Evolutionary conservation across 1,284 basidiomycete genomes (phyloP), one percentile per base, ranked within the genome.

Genomic region (Ustilago crameri): DNA sequence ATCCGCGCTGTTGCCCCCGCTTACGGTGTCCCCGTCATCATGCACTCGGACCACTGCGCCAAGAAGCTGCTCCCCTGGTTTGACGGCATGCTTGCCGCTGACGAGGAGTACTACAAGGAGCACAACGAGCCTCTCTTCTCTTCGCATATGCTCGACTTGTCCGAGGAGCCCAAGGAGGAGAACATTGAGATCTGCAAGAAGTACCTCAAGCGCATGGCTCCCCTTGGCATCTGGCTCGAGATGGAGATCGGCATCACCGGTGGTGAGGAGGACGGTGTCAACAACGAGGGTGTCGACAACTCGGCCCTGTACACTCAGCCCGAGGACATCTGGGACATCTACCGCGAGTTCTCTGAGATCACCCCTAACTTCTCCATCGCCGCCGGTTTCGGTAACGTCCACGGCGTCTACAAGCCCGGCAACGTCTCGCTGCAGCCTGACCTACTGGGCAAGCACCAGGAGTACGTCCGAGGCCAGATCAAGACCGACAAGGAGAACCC

Each of bases 191-290:
- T 87, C 52, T 98, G 96, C 85, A 91, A 88, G 68, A 89, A 94
- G 85, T 99, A 99, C 89, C 95, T 98, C 85, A 88, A 90, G 85
- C 92, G 93, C 84, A 93, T 98, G 93, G 92, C 93, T 26, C 74
- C 74, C 26, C 86, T 98, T 83, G 91, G 91, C 71, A 87, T 85
- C 38, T 99, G 94, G 94, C 93, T 99, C 85, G 96, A 99, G 89
- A 99, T 99, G 96, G 96, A 99, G 87, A 98, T 99, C 84, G 96
- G 96, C 84, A 98, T 99, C 86, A 99, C 96, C 63, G 96, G 95
- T 85, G 95, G 95, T 84, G 95, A 98, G 86, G 95, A 98, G 86
- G 95, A 98, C 83, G 95, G 95, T 84, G 95, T 98, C 54, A 82
- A 84, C 80, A 83, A 83, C 67, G 79, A 93, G 70, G 89, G 88